Base-by-base conservation (phyloP, 139 green algal genomes). In the Haematococcus lacustris region DNA sequence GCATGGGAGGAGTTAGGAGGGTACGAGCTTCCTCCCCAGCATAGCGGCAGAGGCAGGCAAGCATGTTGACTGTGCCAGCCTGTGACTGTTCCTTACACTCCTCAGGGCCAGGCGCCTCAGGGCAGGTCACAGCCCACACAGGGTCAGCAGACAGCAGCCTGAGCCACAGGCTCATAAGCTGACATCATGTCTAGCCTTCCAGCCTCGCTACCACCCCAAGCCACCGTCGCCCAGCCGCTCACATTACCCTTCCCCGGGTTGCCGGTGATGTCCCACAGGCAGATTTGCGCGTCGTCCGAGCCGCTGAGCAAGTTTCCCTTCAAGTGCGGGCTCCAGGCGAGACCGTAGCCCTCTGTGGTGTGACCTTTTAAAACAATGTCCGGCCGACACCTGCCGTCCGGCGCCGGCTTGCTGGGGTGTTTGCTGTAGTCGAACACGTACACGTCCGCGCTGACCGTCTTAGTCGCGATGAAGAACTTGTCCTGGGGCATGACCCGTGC, bases 401-500 rank as follows among this genome's bases (percentile, higher is more conserved):
- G 60, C 0, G 75, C 26, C 1, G 94, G 93, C 81, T 98, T 99
- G 68, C 83, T 93, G 37, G 90, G 86, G 77, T 99, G 96, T 77
- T 97, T 96, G 71, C 81, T 89, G 82, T 97, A 99, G 84, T 99
- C 96, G 76, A 99, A 99, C 30, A 99, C 88, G 62, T 93, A 98
- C 37, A 93, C 88, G 39, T 94, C 88, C 4, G 88, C 83, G 64
- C 62, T 85, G 30, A 97, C 81, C 7, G 93, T 97, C 75, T 99
- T 99, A n/a, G 95, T 99, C 53, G 95, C 95, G 40, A 99, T 93
- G 35, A 98, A 75, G 83, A 96, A 98, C 50, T 85, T 83, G 81
- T 97, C 95, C 72, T 66, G 62, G 7, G 73, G 73, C 76, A 77
- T 76, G 66, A 78, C 80, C 47, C 93, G 78, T 40, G 94, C 94